Conservation (phyloP, 1,284 basidiomycete species). For the Heterobasidion occidentale region DNA sequence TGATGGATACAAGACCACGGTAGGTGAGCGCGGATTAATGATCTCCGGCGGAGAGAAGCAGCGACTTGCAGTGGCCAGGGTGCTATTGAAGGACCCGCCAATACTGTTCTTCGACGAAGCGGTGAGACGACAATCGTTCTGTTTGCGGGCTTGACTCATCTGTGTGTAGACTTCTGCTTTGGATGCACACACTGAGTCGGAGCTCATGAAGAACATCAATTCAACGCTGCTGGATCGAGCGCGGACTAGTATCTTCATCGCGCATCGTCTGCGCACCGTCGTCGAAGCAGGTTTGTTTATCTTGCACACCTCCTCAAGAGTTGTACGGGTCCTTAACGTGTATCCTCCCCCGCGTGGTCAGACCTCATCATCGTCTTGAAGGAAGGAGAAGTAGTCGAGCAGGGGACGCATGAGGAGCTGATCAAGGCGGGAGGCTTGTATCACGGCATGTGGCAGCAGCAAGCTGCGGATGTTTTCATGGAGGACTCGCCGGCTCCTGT, state of each 20-base stretch:
- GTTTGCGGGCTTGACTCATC: neutral
- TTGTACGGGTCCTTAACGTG: neutral
- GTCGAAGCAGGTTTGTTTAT: conserved; percentile 69
- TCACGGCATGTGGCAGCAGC: conserved; percentile 81
- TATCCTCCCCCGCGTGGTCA: conserved; percentile 13
- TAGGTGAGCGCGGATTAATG: conserved; percentile 96
- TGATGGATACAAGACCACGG: conserved; percentile 84
- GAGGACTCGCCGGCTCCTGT: conserved; percentile 8
- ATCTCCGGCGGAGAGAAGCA: conserved; percentile 98
- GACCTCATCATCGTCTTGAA: conserved; percentile 88
- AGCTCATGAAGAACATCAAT: conserved; percentile 94
- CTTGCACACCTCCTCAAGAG: conserved; percentile 9
- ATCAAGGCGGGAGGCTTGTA: conserved; percentile 72
- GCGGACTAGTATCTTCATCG: conserved; percentile 93
- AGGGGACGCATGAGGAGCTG: conserved; percentile 88
- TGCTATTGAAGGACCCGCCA: conserved; percentile 88
- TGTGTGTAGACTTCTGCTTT: conserved; percentile 79
- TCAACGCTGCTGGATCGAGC: conserved; percentile 65
- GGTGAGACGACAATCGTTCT: conserved; percentile 35
- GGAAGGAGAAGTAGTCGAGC: conserved; percentile 80
- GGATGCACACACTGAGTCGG: conserved; percentile 91
- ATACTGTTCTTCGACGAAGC: conserved; percentile 99
- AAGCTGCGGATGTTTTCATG: conserved; percentile 32
- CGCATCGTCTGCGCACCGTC: conserved; percentile 86
- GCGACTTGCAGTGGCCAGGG: conserved; percentile 86